A percentile compares a stretch with the other conserved stretches of the same genome.
Conservation (phyloP, 1,284 basidiomycete species). For the Ceratobasidium sp. region DNA sequence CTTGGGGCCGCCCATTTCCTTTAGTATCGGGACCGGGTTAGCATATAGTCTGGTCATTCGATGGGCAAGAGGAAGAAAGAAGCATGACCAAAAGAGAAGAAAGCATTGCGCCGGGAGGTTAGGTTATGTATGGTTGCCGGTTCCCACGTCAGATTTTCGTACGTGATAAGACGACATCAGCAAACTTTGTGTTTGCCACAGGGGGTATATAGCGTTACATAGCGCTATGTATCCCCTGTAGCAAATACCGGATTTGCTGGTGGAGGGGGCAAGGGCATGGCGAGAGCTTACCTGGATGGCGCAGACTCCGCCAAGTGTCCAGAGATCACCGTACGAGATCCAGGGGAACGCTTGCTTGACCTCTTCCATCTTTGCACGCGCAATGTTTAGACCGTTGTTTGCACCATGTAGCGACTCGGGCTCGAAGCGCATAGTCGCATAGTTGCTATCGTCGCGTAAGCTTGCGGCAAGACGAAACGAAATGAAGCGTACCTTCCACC, state of each 20-base stretch:
- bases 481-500: slow-evolving; percentile 79
- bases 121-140: not conserved
- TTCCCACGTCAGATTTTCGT: not conserved
- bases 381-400: slow-evolving; percentile 88
- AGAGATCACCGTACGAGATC: slow-evolving; percentile 95
- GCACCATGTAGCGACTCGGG: slow-evolving; percentile 88
- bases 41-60: not conserved
- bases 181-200: no score
- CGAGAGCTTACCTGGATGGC: slow-evolving; percentile 73
- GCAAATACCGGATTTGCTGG: no score
- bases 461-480: slow-evolving; percentile 18
- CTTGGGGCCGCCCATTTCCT: slow-evolving; percentile 63
- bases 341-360: slow-evolving; percentile 89
- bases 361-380: slow-evolving; percentile 87
- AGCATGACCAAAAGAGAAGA: slow-evolving; percentile 6
- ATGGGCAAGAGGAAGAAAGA: not conserved
- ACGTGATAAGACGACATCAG: not conserved
- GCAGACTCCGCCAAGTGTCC: slow-evolving; percentile 90
- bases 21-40: not conserved
- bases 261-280: not conserved
- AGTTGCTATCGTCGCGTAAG: slow-evolving; percentile 71
- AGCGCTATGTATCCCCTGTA: no score
- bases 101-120: slow-evolving; percentile 25
- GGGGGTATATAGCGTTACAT: no score
- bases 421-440: slow-evolving; percentile 95